phyloP scores from a whole-genome alignment of 768 basidiomycete genomes.

The Boletus patriciae region DNA sequence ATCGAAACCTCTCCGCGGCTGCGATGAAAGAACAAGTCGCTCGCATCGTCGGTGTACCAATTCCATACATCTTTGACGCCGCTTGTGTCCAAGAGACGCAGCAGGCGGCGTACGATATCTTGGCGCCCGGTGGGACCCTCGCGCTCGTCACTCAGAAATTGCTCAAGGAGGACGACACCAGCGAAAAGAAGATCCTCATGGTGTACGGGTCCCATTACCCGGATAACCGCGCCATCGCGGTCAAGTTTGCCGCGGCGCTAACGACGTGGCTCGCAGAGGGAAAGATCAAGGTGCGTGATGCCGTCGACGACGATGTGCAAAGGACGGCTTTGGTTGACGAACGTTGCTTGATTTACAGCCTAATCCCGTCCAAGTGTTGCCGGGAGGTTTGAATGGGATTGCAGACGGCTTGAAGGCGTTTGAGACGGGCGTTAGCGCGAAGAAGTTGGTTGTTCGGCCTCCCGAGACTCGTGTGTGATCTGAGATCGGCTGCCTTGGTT shows the following conservation, averaged over 20 bases:
- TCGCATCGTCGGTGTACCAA: neutral
- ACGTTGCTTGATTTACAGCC: conserved; percentile 23
- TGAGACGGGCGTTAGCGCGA: conserved; percentile 34
- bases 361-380: conserved; percentile 38
- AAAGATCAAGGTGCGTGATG: conserved; percentile 17
- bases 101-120: conserved; percentile 27
- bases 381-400: conserved; percentile 38
- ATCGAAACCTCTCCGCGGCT: conserved; percentile 21
- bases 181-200: conserved; percentile 3
- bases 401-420: conserved; percentile 32
- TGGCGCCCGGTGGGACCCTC: conserved; percentile 33
- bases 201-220: conserved; percentile 5
- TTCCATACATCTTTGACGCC: conserved; percentile 25
- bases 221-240: conserved; percentile 10
- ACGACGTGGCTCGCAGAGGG: conserved; percentile 19
- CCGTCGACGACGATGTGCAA: neutral
- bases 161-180: neutral
- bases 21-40: conserved; percentile 8
- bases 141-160: conserved; percentile 2
- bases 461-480: conserved; percentile 9
- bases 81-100: conserved; percentile 34
- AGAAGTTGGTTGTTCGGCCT: conserved; percentile 38
- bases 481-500: neutral
- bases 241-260: conserved; percentile 15
- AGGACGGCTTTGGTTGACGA: neutral